A percentile compares a stretch with the other conserved stretches of the same genome.
These are phyloP conservation scores for Aspergillus tubingensis DNA, from an alignment of 2,329 filamentous ascomycete genomes.

Conservation along the genomic window DNA sequence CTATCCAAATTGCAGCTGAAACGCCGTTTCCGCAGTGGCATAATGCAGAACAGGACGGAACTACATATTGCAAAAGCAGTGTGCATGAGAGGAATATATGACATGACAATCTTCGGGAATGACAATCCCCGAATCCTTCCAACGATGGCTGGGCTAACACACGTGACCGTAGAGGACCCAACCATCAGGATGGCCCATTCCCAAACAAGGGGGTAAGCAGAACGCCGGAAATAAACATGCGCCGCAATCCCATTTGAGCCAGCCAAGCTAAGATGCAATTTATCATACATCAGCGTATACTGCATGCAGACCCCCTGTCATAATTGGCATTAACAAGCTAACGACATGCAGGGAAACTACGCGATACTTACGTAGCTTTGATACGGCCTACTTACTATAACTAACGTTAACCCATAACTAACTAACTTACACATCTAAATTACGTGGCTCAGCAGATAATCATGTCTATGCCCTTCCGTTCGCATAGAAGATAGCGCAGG, in stretches of 20 bases:
- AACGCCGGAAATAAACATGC: constrained; percentile 1
- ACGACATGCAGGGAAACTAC: neutral
- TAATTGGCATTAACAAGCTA: neutral
- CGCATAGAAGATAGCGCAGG: neutral
- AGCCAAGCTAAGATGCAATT: neutral
- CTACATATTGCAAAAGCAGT: neutral
- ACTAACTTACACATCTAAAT: neutral
- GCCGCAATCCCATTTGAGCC: neutral
- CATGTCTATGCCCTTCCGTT: neutral
- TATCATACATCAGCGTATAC: neutral
- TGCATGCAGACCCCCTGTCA: constrained; percentile 4
- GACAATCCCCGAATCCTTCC: neutral
- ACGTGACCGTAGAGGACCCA: constrained; percentile 20
- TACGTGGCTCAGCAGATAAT: neutral
- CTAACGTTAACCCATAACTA: no score
- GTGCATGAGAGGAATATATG: neutral
- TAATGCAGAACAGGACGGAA: neutral
- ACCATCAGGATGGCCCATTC: constrained; percentile 9
- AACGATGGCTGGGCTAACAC: neutral
- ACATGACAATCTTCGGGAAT: neutral
- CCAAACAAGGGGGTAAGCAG: neutral
- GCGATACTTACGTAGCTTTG: neutral
- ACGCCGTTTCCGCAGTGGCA: neutral
- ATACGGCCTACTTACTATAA: neutral
- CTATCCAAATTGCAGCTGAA: neutral